Evolutionary conservation across 2,329 filamentous ascomycete genomes (phyloP).

Genomic region (Phoma sp.): DNA sequence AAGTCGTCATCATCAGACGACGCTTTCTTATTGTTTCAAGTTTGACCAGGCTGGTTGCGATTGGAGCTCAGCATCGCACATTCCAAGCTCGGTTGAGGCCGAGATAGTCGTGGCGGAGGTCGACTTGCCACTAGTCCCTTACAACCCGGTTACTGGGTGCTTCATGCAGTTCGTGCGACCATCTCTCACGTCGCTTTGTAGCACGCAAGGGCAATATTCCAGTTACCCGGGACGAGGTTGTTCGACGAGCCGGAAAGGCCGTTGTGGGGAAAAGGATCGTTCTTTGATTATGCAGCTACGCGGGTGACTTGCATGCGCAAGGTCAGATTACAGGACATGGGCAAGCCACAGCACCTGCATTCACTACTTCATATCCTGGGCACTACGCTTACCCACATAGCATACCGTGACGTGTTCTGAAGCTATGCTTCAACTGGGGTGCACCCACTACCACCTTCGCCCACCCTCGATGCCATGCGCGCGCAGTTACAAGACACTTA

Average conservation of each 20-base stretch:
- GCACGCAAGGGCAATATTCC: constrained; percentile 38
- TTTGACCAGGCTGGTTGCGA: neutral
- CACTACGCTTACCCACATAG: constrained; percentile 15
- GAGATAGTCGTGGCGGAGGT: constrained; percentile 25
- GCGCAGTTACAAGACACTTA: constrained; percentile 22
- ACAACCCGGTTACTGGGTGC: constrained; percentile 40
- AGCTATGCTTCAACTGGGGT: constrained; percentile 10
- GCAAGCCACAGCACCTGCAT: constrained; percentile 13
- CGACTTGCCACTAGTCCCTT: constrained; percentile 31
- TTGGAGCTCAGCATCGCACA: constrained; percentile 6
- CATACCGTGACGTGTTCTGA: constrained; percentile 14
- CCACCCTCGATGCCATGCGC: constrained; percentile 16
- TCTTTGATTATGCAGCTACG: constrained; percentile 35
- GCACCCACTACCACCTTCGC: constrained; percentile 9
- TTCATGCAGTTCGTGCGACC: constrained; percentile 32
- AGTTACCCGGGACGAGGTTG: constrained; percentile 33
- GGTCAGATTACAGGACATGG: constrained; percentile 16
- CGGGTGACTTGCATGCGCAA: constrained; percentile 38
- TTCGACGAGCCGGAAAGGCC: constrained; percentile 35
- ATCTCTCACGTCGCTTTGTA: constrained; percentile 27
- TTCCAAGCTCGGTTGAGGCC: constrained; percentile 36
- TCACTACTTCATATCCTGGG: neutral
- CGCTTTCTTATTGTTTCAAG: neutral
- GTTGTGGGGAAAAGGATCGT: constrained; percentile 33
- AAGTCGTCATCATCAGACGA: neutral